These are phyloP conservation scores for Macroventuria anomochaeta DNA, from an alignment of 2,329 filamentous ascomycete genomes.

Conservation along the genomic window DNA sequence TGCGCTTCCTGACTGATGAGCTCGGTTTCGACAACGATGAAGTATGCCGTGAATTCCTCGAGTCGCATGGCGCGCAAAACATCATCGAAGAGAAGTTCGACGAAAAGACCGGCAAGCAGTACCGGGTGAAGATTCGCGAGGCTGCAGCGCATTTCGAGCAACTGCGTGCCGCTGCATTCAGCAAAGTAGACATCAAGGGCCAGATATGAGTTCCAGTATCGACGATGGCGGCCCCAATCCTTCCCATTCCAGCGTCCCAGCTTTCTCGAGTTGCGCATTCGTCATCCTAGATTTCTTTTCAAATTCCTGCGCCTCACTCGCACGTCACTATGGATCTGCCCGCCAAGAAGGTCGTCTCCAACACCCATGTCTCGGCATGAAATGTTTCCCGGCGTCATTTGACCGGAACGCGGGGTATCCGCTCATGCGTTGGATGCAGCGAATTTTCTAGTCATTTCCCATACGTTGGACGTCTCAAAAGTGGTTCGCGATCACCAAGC, in stretches of 20 bases:
- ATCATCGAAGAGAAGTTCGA: slow-evolving; percentile 77
- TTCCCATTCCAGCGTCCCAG: slow-evolving; percentile 3
- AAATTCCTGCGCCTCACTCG: slow-evolving; percentile 33
- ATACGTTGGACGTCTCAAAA: slow-evolving; percentile 40
- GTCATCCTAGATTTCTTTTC: slow-evolving; percentile 21
- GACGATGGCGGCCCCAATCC: slow-evolving; percentile 6
- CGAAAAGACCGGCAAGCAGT: slow-evolving; percentile 36
- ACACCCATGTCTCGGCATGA: slow-evolving; percentile 28
- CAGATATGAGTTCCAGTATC: slow-evolving; percentile 72
- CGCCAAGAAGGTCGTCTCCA: slow-evolving; percentile 24
- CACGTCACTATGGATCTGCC: slow-evolving; percentile 28
- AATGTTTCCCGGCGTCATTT: slow-evolving; percentile 30
- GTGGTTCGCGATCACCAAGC: slow-evolving; percentile 19
- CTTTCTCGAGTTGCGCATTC: slow-evolving; percentile 19
- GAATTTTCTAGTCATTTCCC: slow-evolving; percentile 39
- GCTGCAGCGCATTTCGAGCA: slow-evolving; percentile 71
- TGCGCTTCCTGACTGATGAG: slow-evolving; percentile 93
- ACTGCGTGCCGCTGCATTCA: slow-evolving; percentile 76
- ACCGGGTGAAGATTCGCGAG: slow-evolving; percentile 65
- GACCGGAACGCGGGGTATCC: slow-evolving; percentile 42
- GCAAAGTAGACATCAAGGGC: slow-evolving; percentile 93
- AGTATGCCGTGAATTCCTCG: slow-evolving; percentile 89
- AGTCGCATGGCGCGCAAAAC: slow-evolving; percentile 76
- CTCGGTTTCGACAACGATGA: slow-evolving; percentile 93
- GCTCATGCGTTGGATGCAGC: slow-evolving; percentile 39